Conservation (phyloP, 2,329 filamentous ascomycete genomes). For the Phyllosticta citribraziliensis region DNA sequence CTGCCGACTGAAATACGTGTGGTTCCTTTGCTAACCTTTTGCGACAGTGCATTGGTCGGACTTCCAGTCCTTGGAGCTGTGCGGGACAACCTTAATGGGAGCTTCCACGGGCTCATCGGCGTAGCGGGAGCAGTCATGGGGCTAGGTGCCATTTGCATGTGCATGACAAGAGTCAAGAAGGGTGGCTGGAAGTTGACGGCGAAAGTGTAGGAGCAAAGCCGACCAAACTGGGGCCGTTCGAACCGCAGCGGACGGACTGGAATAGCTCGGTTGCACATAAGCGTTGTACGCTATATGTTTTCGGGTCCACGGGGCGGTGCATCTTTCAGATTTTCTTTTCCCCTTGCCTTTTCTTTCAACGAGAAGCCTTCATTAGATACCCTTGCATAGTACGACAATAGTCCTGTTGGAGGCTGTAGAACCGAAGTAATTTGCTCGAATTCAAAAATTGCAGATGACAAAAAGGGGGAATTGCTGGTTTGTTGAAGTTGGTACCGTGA, state of each 20-base stretch:
- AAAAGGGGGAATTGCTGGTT: too few relatives aligned
- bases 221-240: neutral
- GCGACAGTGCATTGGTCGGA: slow-evolving; percentile 5
- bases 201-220: neutral
- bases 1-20: neutral
- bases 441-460: too few relatives aligned
- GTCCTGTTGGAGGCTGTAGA: neutral
- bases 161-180: neutral
- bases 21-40: neutral
- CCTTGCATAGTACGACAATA: neutral
- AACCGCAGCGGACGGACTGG: neutral
- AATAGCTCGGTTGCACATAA: neutral
- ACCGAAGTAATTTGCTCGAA: too few relatives aligned
- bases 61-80: slow-evolving; percentile 12
- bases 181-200: neutral
- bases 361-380: neutral
- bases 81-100: slow-evolving; percentile 1
- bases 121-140: slow-evolving; percentile 2
- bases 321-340: neutral
- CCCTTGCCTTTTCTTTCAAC: neutral
- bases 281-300: too few relatives aligned
- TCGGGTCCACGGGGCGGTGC: too few relatives aligned
- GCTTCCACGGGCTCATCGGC: slow-evolving; percentile 1
- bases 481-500: too few relatives aligned
- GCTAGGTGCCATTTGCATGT: neutral